Evolutionary conservation across 164 flowering plant genomes (phyloP), one percentile per base, ranked within the genome.

Genomic region (Aristolochia contorta): DNA sequence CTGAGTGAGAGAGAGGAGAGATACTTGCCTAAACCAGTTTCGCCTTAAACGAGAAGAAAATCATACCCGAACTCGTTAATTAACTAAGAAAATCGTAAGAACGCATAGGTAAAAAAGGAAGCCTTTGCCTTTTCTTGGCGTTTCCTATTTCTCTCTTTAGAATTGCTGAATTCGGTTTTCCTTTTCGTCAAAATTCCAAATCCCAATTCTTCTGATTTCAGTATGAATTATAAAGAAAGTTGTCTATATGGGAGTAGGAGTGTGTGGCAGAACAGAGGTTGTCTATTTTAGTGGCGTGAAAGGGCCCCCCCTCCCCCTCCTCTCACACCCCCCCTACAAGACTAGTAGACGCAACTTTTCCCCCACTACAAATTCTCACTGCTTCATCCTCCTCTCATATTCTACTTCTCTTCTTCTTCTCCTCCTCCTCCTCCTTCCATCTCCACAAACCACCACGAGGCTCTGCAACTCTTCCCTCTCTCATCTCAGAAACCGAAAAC

Each of bases 351-450:
- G 55, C 46, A 72, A 69, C 79, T 72, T 77, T 76, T 75, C 60
- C 30, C 59, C 23, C 46, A 74, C 85, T 81, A 83, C 75, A 81
- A 78, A 83, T 79, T 66, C 72, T 56, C 69, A 60, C 78, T 62
- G 62, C 71, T 49, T 69, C 51, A 24, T 19, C 71, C 58, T 23
- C 59, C 67, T 61, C 62, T 48, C 80, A 69, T 68, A 61, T 32
- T 27, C 45, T 12, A 22, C 54, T 23, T 18, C 32, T 12, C 51
- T 21, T 43, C 54, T 32, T 56, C 25, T 23, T 47, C 61, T 57
- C 67, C 62, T 51, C 59, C 47, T 43, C 61, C 58, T 25, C 54
- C 60, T 27, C 62, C 54, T n/a, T 54, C 65, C 7, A n/a, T 25
- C 37, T n/a, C 48, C 20, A n/a, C 58, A 27, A 21, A 4, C 49